Percentiles rank a stretch among this genome's conserved stretches.
phyloP scores from a whole-genome alignment of 352 stramenopile species.

The Globisporangium okanoganense region DNA sequence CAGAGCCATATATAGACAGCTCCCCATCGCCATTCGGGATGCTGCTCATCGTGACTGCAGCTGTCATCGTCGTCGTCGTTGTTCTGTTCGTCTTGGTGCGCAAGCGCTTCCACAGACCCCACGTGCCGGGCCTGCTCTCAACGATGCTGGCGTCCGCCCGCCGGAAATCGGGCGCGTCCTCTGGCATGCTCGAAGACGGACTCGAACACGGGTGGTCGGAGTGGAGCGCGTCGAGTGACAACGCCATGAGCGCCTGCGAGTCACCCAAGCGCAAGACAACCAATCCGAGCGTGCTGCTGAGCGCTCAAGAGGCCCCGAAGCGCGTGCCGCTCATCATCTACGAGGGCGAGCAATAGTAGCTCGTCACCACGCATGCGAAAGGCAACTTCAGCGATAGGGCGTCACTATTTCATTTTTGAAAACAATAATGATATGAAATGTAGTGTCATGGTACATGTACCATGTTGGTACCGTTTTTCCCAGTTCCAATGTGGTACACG shows the following conservation, averaged over 20 bases:
- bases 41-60: neutral
- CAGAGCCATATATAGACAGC: neutral
- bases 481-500: slow-evolving; percentile 9
- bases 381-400: neutral
- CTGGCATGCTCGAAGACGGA: slow-evolving; percentile 4
- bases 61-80: neutral
- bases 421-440: neutral
- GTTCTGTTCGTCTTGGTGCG: neutral
- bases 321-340: slow-evolving; percentile 7
- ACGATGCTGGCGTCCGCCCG: neutral
- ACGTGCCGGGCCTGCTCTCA: neutral
- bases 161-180: neutral
- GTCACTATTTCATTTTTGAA: neutral
- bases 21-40: neutral
- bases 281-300: neutral
- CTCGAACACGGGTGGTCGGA: slow-evolving; percentile 5
- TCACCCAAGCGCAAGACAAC: neutral
- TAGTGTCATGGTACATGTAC: neutral
- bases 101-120: neutral
- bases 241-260: neutral
- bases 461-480: neutral
- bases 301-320: slow-evolving; percentile 8
- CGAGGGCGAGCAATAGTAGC: slow-evolving; percentile 9
- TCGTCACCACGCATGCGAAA: neutral
- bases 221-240: slow-evolving; percentile 9